These are phyloP conservation scores for Dryas alaskensis DNA, from an alignment of 306 rosid species.

Conservation along the genomic window DNA sequence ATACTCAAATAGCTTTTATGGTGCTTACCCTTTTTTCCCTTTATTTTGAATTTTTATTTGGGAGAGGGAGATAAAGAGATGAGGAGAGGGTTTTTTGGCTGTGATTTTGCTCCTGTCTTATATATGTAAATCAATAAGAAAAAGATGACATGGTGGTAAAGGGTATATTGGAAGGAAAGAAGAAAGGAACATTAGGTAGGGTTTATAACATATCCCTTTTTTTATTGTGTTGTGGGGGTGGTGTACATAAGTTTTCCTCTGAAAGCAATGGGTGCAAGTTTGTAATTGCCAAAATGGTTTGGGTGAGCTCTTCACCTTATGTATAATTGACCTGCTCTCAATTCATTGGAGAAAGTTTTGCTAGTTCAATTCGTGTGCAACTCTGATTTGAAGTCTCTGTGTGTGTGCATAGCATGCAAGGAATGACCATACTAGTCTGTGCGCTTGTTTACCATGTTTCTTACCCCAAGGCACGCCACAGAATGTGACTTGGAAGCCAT, in stretches of 20 bases:
- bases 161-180: conserved; percentile 39
- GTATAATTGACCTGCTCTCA: conserved; percentile 48
- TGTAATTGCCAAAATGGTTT: conserved; percentile 33
- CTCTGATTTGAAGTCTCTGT: background rate
- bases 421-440: too few species aligned
- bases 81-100: conserved; percentile 43
- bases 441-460: too few species aligned
- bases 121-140: conserved; percentile 75
- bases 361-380: background rate
- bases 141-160: conserved; percentile 41
- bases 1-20: too few species aligned
- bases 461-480: too few species aligned
- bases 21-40: conserved; percentile 37
- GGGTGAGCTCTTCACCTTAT: conserved; percentile 50
- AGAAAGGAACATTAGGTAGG: conserved; percentile 47
- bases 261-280: conserved; percentile 58
- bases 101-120: conserved; percentile 59
- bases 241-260: conserved; percentile 62
- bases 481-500: too few species aligned
- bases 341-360: conserved; percentile 41
- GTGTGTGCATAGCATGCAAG: too few species aligned
- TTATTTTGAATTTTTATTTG: conserved; percentile 14
- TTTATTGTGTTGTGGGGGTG: conserved; percentile 52
- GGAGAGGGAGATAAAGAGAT: conserved; percentile 44
- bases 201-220: conserved; percentile 44